A percentile compares a stretch with the other conserved stretches of the same genome.
Conservation (phyloP, 2,329 filamentous ascomycete genomes). For the Aureobasidium sp. region DNA sequence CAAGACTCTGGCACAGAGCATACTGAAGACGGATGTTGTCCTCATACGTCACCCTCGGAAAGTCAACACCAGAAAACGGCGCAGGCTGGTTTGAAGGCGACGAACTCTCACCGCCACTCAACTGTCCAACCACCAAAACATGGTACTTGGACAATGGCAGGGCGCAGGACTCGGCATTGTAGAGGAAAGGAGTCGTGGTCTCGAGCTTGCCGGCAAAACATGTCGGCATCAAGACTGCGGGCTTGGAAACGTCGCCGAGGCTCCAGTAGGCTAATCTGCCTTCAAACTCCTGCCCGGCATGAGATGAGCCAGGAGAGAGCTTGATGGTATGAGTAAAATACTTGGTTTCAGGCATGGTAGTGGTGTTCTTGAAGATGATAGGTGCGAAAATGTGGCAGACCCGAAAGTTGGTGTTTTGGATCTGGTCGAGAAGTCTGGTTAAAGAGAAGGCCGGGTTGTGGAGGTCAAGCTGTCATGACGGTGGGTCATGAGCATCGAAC, state of each 20-base stretch:
- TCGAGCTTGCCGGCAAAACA: slow-evolving; percentile 47
- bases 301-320: slow-evolving; percentile 18
- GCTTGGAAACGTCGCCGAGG: slow-evolving; percentile 30
- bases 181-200: slow-evolving; percentile 40
- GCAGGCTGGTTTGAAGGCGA: slow-evolving; percentile 41
- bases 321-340: slow-evolving; percentile 20
- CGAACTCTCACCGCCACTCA: slow-evolving; percentile 46
- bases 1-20: slow-evolving; percentile 33
- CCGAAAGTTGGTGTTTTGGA: background rate
- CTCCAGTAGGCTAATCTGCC: slow-evolving; percentile 33
- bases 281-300: slow-evolving; percentile 18
- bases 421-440: background rate
- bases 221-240: slow-evolving; percentile 42
- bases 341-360: slow-evolving; percentile 18
- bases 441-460: background rate
- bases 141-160: slow-evolving; percentile 34
- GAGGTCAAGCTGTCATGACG: background rate
- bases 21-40: slow-evolving; percentile 47
- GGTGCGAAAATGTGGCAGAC: background rate
- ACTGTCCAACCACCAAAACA: slow-evolving; percentile 43
- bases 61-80: slow-evolving; percentile 25
- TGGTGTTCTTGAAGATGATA: background rate
- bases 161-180: slow-evolving; percentile 30
- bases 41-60: slow-evolving; percentile 38
- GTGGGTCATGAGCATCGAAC: background rate